These are phyloP conservation scores for Verbascum thapsus DNA, from an alignment of 257 asterid genomes.

Conservation along the genomic window DNA sequence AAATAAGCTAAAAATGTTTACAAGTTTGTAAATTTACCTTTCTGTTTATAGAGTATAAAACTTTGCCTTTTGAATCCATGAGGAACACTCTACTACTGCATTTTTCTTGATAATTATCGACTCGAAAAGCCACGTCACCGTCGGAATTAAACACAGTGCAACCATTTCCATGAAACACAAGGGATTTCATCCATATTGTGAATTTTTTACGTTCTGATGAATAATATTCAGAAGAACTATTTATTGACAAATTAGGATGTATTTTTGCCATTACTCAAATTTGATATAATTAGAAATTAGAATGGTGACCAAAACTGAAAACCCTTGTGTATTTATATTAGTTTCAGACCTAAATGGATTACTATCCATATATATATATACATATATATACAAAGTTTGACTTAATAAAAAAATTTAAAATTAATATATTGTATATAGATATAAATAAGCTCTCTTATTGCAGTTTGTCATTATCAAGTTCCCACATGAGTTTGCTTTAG, in stretches of 20 bases:
- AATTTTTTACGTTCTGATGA: conserved; percentile 49
- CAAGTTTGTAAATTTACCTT: conserved; percentile 46
- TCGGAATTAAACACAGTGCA: conserved; percentile 69
- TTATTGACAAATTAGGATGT: conserved; percentile 44
- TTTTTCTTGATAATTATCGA: conserved; percentile 72
- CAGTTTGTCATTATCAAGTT: conserved; percentile 25
- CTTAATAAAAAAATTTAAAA: conserved; percentile 13
- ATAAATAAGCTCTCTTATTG: not conserved
- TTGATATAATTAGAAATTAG: not conserved
- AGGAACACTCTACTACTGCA: conserved; percentile 57
- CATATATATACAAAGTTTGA: not conserved
- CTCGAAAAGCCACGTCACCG: conserved; percentile 69
- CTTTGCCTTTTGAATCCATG: conserved; percentile 69
- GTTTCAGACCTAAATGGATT: not conserved
- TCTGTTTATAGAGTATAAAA: conserved; percentile 61
- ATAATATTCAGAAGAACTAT: conserved; percentile 20
- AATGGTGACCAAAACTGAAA: not conserved
- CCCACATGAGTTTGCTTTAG: conserved; percentile 9
- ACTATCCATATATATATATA: not conserved
- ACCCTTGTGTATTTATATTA: not conserved
- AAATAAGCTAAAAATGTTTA: conserved; percentile 1
- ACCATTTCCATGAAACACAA: conserved; percentile 74
- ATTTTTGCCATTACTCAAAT: conserved; percentile 57
- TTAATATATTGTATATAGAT: not conserved
- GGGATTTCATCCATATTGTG: conserved; percentile 88